Conservation (phyloP, 257 asterid genomes). For the Solanum habrochaites region DNA sequence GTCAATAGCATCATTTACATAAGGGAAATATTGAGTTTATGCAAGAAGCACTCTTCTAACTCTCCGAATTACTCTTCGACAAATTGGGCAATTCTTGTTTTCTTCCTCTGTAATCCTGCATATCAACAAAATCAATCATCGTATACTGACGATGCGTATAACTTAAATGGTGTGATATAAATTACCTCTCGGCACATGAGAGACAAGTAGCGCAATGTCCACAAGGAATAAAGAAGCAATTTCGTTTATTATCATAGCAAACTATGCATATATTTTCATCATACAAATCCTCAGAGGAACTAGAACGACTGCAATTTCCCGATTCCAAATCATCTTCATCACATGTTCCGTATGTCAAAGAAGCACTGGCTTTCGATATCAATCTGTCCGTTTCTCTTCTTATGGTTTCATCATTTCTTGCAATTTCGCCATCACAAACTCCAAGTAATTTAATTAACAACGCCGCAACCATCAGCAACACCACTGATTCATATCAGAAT, state of each 20-base stretch:
- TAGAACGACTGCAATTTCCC: slow-evolving; percentile 8
- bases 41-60: slow-evolving; percentile 14
- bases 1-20: neutral
- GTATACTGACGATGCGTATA: neutral
- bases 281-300: slow-evolving; percentile 37
- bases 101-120: slow-evolving; percentile 34
- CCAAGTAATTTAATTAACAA: slow-evolving; percentile 35
- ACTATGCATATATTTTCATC: slow-evolving; percentile 63
- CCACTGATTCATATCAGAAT: slow-evolving; percentile 8
- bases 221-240: slow-evolving; percentile 64
- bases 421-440: neutral
- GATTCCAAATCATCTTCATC: slow-evolving; percentile 31
- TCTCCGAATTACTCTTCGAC: slow-evolving; percentile 28
- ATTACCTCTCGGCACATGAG: slow-evolving; percentile 50
- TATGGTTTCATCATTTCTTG: neutral
- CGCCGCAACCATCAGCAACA: slow-evolving; percentile 22
- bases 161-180: neutral
- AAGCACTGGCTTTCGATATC: slow-evolving; percentile 20
- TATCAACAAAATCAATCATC: neutral
- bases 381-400: slow-evolving; percentile 20
- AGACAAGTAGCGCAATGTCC: slow-evolving; percentile 58
- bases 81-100: slow-evolving; percentile 36
- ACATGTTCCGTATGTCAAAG: slow-evolving; percentile 28
- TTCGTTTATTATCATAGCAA: slow-evolving; percentile 44
- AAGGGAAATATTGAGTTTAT: neutral